These are phyloP conservation scores for Alternaria panax DNA, from an alignment of 2,329 filamentous ascomycete species.

Conservation along the genomic window DNA sequence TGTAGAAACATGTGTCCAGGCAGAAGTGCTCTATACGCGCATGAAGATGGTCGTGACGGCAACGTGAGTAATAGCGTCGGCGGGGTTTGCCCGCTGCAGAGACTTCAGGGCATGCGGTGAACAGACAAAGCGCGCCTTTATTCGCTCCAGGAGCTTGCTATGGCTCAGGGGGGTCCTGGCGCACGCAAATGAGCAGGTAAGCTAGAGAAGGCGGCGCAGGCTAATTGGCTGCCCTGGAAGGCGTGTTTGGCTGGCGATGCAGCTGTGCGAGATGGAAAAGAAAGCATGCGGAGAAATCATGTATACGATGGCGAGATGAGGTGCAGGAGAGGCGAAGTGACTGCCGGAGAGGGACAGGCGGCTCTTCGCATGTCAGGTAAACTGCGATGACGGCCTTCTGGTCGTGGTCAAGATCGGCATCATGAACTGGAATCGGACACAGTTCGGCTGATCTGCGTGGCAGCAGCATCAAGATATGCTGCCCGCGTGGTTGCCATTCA, in stretches of 20 bases:
- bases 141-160: constrained; percentile 8
- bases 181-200: constrained; percentile 40
- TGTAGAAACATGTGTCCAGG: background rate
- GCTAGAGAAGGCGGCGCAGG: constrained; percentile 8
- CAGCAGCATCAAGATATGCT: constrained; percentile 5
- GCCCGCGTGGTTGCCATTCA: background rate
- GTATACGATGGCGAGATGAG: background rate
- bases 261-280: constrained; percentile 5
- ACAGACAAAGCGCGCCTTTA: constrained; percentile 5
- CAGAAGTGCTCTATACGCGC: background rate
- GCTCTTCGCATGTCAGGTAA: background rate
- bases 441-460: constrained; percentile 17
- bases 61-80: constrained; percentile 23
- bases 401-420: constrained; percentile 13
- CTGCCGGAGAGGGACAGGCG: constrained; percentile 8
- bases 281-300: background rate
- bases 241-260: constrained; percentile 5
- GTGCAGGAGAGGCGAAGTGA: background rate
- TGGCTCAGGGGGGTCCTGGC: constrained; percentile 27
- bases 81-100: constrained; percentile 31
- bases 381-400: background rate
- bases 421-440: constrained; percentile 8
- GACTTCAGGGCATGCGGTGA: constrained; percentile 26
- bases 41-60: background rate
- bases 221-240: constrained; percentile 8